Percentiles rank a stretch among this genome's conserved stretches.
These are phyloP conservation scores for Microdochium nivale DNA, from an alignment of 2,329 filamentous ascomycete species.

Conservation along the genomic window DNA sequence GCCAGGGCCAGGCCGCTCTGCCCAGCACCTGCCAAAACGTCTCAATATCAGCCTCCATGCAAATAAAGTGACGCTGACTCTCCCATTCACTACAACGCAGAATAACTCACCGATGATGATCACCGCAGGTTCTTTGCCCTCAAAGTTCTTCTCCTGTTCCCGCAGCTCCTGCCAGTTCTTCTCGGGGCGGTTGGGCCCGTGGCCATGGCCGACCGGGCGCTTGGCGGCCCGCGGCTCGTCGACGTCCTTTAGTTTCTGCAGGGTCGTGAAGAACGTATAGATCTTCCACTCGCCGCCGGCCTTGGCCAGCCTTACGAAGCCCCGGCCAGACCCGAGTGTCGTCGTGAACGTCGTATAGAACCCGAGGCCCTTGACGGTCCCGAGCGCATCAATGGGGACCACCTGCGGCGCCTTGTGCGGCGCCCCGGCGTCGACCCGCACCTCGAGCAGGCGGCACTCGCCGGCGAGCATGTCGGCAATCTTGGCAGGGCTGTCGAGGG, in stretches of 20 bases:
- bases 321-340: conserved; percentile 36
- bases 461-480: conserved; percentile 25
- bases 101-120: conserved; percentile 47
- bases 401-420: conserved; percentile 29
- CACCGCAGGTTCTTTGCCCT: conserved; percentile 44
- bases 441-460: conserved; percentile 20
- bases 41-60: conserved; percentile 1
- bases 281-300: conserved; percentile 45
- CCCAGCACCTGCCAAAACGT: conserved; percentile 37
- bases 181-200: conserved; percentile 39
- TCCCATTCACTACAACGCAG: conserved; percentile 1
- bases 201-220: conserved; percentile 46
- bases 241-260: conserved; percentile 43
- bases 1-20: conserved; percentile 51
- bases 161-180: conserved; percentile 55
- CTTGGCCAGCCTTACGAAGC: conserved; percentile 36
- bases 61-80: conserved; percentile 1
- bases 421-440: conserved; percentile 29
- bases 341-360: conserved; percentile 40
- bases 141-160: conserved; percentile 35
- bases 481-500: conserved; percentile 34
- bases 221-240: conserved; percentile 38
- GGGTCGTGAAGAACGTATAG: conserved; percentile 53
- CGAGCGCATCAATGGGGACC: conserved; percentile 31
- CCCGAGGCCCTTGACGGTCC: conserved; percentile 36